Base-by-base conservation (phyloP, 768 basidiomycete genomes). In the Crepidotus variabilis region DNA sequence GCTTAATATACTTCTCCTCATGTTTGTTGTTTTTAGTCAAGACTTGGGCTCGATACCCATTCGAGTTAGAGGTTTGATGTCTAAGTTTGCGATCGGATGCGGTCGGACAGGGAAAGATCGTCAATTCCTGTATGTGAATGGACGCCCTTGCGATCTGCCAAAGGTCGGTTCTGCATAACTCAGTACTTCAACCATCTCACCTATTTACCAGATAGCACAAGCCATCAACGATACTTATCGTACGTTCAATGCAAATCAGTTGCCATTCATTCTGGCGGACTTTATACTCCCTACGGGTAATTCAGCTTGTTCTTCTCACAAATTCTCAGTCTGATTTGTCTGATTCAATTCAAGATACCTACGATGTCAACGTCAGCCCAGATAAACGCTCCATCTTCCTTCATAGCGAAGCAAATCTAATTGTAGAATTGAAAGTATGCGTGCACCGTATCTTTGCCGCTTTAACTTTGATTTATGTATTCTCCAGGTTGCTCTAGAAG, bases 351-450 rank as follows among this genome's bases (percentile, higher is more conserved):
- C 59, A 51, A 94, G 92, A 86, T 55, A 75, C 83, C 0, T 91
- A 85, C 63, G 97, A 99, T 66, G 85, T 99, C 65, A 99, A 99
- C 59, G 90, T 98, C 57, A 92, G 87, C 59, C 96, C 97, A 0
- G 97, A 98, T 74, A 99, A 98, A 66, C 81, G 96, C n/a, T 95
- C 93, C 0, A 89, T 98, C 35, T 86, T 97, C 51, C 65, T 99
- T 10, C 94, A 98, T 62, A 87, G 87, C 67, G 96, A 99, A 68
- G 78, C 77, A 10, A 88, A 88, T 58, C 71, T 99, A 16, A 78
- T 98, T 0, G 72, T 81, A 2, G 84, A 86, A 0, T 77, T 98
- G 39, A 94, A 91, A 75, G 93, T 93, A 53, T 13, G 69, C 47
- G 33, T 52, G 10, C 9, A n/a, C 11, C 55, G 11, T 13, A 47